These are phyloP conservation scores for Pisolithus thermaeus DNA, from an alignment of 1,284 basidiomycete genomes.

Conservation along the genomic window DNA sequence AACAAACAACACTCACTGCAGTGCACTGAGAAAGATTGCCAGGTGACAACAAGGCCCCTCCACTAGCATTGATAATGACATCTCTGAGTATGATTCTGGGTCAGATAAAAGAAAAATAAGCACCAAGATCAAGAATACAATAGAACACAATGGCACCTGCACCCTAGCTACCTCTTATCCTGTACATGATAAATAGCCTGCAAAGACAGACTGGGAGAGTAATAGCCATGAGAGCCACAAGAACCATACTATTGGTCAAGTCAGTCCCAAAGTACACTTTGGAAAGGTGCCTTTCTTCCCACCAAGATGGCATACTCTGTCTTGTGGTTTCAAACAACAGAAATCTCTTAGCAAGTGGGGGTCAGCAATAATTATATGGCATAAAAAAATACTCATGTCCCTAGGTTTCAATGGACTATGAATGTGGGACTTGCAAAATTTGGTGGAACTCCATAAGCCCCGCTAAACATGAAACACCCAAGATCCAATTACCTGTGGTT, in stretches of 20 bases:
- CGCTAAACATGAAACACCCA: no score
- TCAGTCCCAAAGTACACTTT: not conserved
- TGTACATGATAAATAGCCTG: not conserved
- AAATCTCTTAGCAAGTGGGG: conserved; percentile 1
- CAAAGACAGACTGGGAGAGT: not conserved
- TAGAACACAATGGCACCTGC: not conserved
- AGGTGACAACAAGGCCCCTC: not conserved
- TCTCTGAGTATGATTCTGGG: not conserved
- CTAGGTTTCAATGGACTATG: not conserved
- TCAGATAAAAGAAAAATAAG: no score
- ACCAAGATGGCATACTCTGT: conserved; percentile 4
- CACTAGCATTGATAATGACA: not conserved
- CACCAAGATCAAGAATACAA: not conserved
- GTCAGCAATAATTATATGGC: not conserved
- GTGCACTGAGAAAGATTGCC: no score
- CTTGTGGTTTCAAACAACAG: not conserved
- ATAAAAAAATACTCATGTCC: not conserved
- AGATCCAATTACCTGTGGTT: conserved; percentile 1
- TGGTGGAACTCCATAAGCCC: no score
- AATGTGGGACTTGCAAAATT: no score
- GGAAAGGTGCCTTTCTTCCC: not conserved
- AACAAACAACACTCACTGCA: no score
- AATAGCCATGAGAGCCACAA: not conserved
- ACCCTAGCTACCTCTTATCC: not conserved
- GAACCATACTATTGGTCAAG: not conserved